Base-by-base conservation (phyloP, 495 filamentous ascomycete species). In the Penicillium chermesinum region DNA sequence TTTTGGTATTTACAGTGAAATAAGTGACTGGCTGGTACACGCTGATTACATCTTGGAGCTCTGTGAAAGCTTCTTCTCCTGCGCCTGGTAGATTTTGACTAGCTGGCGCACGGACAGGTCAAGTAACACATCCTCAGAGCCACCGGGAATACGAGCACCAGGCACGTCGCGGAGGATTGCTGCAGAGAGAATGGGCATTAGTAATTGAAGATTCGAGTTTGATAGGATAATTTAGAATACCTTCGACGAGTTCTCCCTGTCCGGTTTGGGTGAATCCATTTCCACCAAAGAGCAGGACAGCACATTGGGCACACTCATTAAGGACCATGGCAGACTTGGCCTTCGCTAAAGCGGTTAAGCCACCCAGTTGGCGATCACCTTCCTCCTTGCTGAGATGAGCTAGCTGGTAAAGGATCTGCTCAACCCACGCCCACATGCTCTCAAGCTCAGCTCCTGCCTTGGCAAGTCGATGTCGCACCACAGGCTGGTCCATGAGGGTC, bases 371-470 rank as follows among this genome's bases (percentile, higher is more conserved):
- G 1, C 71, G 64, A 54, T 89, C 84, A 38, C 80, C 78, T 19
- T 80, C 79, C 32, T 76, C 74, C 54, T 85, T 82, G 33, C 64
- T 68, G 62, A 89, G 58, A 42, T 81, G 73, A 15, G 70, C 72
- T 72, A 89, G 76, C 65, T 82, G 78, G 53, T 82, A 90, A n/a
- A 81, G 73, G 44, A 87, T 81, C 59, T 85, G 80, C 64, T 90
- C 86, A 3, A 88, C 65, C 82, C 83, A 89, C 9, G 85, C 84
- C 72, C 75, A 85, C 64, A 82, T 77, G 13, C 72, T 80, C 63
- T 90, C 86, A 7, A 89, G 66, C 56, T 81, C 68, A 2, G 81
- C 83, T 2, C 85, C 86, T 7, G 77, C 78, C 55, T 84, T 86
- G 10, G 85, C 84, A 7, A 90, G 69, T 27, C 85, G 71, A 63